Evolutionary conservation across 2,329 filamentous ascomycete species (phyloP), one percentile per base, ranked within the genome.

Genomic region (Sporothrix mexicana): DNA sequence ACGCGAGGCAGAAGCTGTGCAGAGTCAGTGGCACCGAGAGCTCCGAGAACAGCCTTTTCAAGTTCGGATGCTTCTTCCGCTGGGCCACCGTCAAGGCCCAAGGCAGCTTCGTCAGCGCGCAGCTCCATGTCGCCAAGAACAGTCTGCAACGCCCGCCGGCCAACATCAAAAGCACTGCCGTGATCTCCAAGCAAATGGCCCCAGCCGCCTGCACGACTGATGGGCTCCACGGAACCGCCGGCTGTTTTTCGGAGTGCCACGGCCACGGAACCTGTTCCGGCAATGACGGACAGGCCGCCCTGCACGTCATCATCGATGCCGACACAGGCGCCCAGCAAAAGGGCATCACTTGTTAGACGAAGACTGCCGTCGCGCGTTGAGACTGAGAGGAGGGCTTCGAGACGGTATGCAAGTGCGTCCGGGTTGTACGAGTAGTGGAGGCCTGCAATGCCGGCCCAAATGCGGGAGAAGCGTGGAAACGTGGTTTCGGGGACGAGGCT

Each of bases 381-480:
- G 12, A 73, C 69, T 1, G 53, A 62, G 8, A 73, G 41, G 7
- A 73, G 57, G 2, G 69, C 41, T 47, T 72, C 72, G 41, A 73
- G 72, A 0, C 64, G 72, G 30, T 23, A 57, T 10, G 64, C 70
- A 5, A 73, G 72, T 10, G 69, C 72, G 3, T 41, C 62, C 0
- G 72, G 69, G 20, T 71, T 69, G 51, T 55, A 71, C 2, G 72
- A 59, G 45, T 72, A 69, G 62, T 73, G 69, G 43, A 73, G 62
- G 20, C 72, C 72, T 4, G 69, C 69, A 20, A 73, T 73, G 30
- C 72, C 72, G 3, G 72, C 72, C 72, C 72, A 73, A 8, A 73
- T 69, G 1, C 47, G 23, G 8, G 47, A 41, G 47, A 73, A 73
- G 4, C 55, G 69, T 1, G 72, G 72, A 20, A 73, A 61, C 1